Evolutionary conservation across 169 alveolate genomes (phyloP).

Genomic region (Miamiensis avidus): DNA sequence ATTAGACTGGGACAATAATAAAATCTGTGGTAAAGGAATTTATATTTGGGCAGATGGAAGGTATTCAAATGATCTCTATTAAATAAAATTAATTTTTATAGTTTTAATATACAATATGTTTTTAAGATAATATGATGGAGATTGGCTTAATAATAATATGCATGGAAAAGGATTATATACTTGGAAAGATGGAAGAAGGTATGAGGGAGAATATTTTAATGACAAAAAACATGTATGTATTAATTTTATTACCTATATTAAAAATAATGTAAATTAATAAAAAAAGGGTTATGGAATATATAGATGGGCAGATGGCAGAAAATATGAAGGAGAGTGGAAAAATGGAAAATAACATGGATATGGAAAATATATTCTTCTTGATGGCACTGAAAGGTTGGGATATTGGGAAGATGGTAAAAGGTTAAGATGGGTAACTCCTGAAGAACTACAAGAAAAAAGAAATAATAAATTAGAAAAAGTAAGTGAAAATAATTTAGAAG

Average conservation of each 20-base stretch:
- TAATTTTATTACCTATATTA: no score
- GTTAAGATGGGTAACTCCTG: conserved; percentile 3
- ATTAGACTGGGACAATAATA: conserved; percentile 63
- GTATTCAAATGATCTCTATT: conserved; percentile 49
- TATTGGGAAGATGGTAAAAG: conserved; percentile 82
- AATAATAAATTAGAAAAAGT: no score
- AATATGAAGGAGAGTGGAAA: conserved; percentile 70
- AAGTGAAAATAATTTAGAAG: neutral
- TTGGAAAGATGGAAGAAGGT: conserved; percentile 67
- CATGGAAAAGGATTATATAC: conserved; percentile 56
- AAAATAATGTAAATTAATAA: no score
- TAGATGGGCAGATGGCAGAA: conserved; percentile 36
- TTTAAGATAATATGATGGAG: conserved; percentile 46
- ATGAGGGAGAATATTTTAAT: conserved; percentile 51
- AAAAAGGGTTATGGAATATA: conserved; percentile 1
- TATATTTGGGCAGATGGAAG: conserved; percentile 56
- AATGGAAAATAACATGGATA: conserved; percentile 57
- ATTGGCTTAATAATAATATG: conserved; percentile 44
- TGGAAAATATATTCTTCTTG: conserved; percentile 48
- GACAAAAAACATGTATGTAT: conserved; percentile 54
- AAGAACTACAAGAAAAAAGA: neutral
- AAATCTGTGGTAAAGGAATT: conserved; percentile 46
- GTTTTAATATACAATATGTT: conserved; percentile 26
- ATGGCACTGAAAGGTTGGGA: conserved; percentile 65
- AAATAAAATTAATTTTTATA: conserved; percentile 49